Base-by-base conservation (phyloP, 805 yeast genomes). In the Candida sakaeoensis region DNA sequence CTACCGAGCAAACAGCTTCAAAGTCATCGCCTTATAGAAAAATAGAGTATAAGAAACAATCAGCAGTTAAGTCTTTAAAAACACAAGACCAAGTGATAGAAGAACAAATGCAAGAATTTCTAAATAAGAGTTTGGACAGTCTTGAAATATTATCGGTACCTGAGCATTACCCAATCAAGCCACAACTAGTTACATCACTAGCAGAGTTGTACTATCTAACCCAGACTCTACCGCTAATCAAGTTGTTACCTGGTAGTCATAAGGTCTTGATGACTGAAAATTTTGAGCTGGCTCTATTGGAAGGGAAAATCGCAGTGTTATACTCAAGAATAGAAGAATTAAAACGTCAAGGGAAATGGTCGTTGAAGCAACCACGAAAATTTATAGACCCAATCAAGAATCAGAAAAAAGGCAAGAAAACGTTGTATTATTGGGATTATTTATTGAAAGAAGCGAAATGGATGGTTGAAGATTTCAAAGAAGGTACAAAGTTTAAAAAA, bases 241-340 rank as follows among this genome's bases (percentile, higher is more conserved):
- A 85, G 50, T 67, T 91, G 15, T 65, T 93, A 22, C 88, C 95
- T 0, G 75, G 89, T 23, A 80, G 96, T 3, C 96, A 90, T 54
- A 93, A 93, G 55, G 82, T 85, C 0, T 68, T 91, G 27, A 79
- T 89, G 23, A 85, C 98, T 0, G 91, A 87, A 37, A 79, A 85
- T 41, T 93, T 79, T 61, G 95, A 88, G 54, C 77, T 84, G 51
- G 86, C 95, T 0, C 65, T 90, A 24, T 75, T 87, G 10, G 99
- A 93, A 55, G 96, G 96, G 3, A 85, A 90, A 55, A 80, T 91
- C 2, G 86, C 95, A 0, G 96, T 89, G 8, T 79, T 88, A 14
- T 85, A 88, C 51, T 84, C 95, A 2, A 72, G 98, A 45, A 90
- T 93, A 34, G 98, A 91, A 54, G 98, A 91, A 57, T 70, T 93